A percentile compares a stretch with the other conserved stretches of the same genome.
These are phyloP conservation scores for Carex arenaria DNA, from an alignment of 202 grass and related monocot genomes.

Conservation along the genomic window DNA sequence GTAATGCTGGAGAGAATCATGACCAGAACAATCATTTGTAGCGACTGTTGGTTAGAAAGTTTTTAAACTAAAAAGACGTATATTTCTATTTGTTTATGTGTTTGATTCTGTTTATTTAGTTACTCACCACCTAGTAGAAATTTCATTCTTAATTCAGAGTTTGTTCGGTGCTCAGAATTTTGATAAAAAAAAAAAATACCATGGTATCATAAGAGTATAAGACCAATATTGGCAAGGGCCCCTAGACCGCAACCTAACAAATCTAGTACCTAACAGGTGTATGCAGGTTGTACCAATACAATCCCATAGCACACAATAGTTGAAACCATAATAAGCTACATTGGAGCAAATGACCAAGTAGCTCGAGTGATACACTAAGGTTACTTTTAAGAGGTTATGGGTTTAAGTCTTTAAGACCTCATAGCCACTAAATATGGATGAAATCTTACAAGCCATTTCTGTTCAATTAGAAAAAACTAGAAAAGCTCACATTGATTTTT, in stretches of 20 bases:
- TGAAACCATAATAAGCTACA: background rate
- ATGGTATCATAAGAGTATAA: background rate
- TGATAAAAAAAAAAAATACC: background rate
- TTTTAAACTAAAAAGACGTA: background rate
- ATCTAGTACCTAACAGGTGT: background rate
- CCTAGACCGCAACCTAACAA: background rate
- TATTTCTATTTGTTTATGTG: background rate
- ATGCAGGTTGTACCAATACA: background rate
- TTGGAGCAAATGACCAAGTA: background rate
- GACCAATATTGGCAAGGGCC: background rate
- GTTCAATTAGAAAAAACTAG: background rate
- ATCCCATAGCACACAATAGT: background rate
- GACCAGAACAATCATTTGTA: background rate
- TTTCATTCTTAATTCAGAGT: background rate
- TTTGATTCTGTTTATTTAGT: background rate
- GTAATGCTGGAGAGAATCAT: slow-evolving; percentile 49
- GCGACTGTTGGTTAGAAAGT: background rate
- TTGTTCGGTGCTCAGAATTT: background rate
- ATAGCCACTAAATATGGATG: background rate
- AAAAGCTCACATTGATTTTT: background rate
- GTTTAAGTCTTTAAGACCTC: background rate
- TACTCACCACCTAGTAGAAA: background rate
- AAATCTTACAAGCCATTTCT: background rate
- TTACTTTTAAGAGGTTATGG: background rate
- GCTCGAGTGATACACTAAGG: background rate